Evolutionary conservation across 805 yeast genomes (phyloP), one percentile per base, ranked within the genome.

Genomic region (Jamesozyma lodderae): DNA sequence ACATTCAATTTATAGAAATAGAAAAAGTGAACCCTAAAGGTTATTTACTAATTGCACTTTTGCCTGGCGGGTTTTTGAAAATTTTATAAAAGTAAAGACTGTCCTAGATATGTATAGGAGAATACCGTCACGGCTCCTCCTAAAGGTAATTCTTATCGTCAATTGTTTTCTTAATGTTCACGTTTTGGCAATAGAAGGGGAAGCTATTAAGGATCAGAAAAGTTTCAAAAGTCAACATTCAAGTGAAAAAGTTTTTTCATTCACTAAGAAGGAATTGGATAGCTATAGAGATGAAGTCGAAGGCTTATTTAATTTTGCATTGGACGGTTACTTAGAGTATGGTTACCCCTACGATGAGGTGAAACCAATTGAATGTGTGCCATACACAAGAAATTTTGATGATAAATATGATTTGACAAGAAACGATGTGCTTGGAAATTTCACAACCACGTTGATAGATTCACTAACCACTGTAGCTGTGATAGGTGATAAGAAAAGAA

Each of bases 311-410:
- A 60, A 75, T 39, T 90, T 81, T 59, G 92, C 82, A 0, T 82
- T 90, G 81, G 52, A 67, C 37, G 69, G 78, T 9, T 88, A 88
- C 56, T 64, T 81, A 64, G 56, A 60, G 1, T 52, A 69, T 50
- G 97, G 84, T 0, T 85, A 72, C 48, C 96, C 96, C 0, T 73
- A 64, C 18, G 97, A 88, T 58, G 94, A 87, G 52, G 74, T 88
- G 7, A 61, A 69, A 25, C 96, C 97, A 0, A 49, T 83, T 10
- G 57, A 79, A 0, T 88, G 97, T 55, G 57, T 53, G 16, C 81
- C 86, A 0, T 72, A 75, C 36, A 81, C 78, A 3, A 75, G 86
- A 10, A 86, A 84, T 51, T 68, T 63, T 41, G 60, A 59, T 0
- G 67, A 81, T 47, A 52, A 68, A 1, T 51, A 59, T 6, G 79